Evolutionary conservation across 352 stramenopile species (phyloP), one percentile per base, ranked within the genome.

Genomic region (Globisporangium canariense): DNA sequence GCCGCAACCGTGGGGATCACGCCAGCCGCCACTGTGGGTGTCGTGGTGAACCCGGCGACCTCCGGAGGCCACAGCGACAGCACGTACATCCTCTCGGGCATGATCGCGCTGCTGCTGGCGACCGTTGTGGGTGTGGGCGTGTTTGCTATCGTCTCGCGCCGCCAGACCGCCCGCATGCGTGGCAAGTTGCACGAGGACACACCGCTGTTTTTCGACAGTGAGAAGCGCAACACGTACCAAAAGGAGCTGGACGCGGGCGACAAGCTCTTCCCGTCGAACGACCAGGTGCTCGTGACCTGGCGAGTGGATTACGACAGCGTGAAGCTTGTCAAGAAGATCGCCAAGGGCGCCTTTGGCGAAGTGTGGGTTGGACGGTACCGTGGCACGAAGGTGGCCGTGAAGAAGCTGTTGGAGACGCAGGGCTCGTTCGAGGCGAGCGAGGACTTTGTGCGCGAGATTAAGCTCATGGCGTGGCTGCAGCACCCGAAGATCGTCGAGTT

Each of bases 301-400:
- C 78, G 81, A 7, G 69, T 90, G 52, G 81, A 90, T 47, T 90
- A 87, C 65, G 81, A 90, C 60, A 74, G 75, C 40, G 69, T 90
- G n/a, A 79, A 76, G 57, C 77, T 90, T 30, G 68, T 81, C 16
- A 78, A 81, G 66, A 83, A 86, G 43, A 67, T 90, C n/a, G 77
- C 80, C 18, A 82, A 89, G 61, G 83, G 83, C 0, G 83, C 80
- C 20, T 91, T 80, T 57, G 83, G 83, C 8, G 83, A 91, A 57
- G 83, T 91, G 9, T 91, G 83, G 83, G 60, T 90, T n/a, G 83
- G 75, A 2, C 73, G 76, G 53, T 91, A 91, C 61, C 76, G 77
- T 20, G 79, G 81, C 62, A 49, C 58, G 4, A 81, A 75, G 46
- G 79, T 89, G 25, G 81, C 81, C 18, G 79, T 89, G 7, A 90